Percentiles rank a stretch among this genome's conserved stretches.
phyloP scores from a whole-genome alignment of 257 asterid genomes.

The Nicotiana knightiana region DNA sequence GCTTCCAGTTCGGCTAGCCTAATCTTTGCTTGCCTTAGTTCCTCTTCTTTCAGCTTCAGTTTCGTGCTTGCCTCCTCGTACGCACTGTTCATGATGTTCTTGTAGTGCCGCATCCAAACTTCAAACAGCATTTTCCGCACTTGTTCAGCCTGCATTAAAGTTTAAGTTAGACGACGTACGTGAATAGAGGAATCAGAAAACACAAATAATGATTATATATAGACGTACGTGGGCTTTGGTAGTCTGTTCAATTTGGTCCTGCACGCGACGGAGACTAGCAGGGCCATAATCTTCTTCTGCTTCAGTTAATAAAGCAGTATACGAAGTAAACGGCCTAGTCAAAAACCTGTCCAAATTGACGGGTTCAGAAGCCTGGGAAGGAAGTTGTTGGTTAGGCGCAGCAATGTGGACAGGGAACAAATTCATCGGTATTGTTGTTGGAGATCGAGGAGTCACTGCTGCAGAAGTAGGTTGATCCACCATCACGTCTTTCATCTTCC shows the following conservation, averaged over 20 bases:
- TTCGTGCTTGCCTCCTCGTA: constrained; percentile 19
- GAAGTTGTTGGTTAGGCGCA: not conserved
- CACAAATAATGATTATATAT: not conserved
- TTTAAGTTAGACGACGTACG: not conserved
- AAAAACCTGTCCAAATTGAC: not conserved
- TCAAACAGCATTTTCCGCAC: constrained; percentile 13
- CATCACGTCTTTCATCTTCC: constrained; percentile 32
- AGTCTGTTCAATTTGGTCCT: constrained; percentile 12
- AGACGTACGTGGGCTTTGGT: constrained; percentile 21
- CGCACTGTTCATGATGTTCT: not conserved
- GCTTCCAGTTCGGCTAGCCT: not conserved
- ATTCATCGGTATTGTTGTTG: not conserved
- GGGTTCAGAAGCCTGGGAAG: not conserved
- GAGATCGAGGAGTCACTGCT: not conserved
- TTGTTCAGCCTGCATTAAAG: constrained; percentile 24
- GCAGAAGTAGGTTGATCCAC: not conserved
- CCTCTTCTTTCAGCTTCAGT: constrained; percentile 18
- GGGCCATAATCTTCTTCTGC: not conserved
- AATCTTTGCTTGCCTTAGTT: not conserved
- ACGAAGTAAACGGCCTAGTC: constrained; percentile 1
- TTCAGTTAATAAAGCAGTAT: constrained; percentile 10
- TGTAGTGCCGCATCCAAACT: constrained; percentile 5
- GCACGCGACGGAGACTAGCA: not conserved
- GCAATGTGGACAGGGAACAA: not conserved
- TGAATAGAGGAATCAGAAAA: not conserved